phyloP scores from a whole-genome alignment of 176 grass and related monocot genomes.

The Cymbopogon citratus region DNA sequence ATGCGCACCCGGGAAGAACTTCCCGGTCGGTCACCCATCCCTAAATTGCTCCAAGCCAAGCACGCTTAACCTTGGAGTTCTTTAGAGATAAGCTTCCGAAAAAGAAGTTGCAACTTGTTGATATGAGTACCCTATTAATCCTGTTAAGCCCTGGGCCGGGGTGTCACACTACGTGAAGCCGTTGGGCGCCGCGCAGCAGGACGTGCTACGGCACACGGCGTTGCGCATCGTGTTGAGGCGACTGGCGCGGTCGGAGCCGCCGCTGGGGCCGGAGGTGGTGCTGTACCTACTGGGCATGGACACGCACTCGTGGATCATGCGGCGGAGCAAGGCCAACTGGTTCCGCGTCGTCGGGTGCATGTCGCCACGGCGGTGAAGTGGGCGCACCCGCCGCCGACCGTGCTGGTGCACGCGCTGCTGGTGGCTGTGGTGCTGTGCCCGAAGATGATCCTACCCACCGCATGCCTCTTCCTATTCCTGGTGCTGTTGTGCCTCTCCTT shows the following conservation, averaged over 20 bases:
- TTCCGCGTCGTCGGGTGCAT: conserved; percentile 71
- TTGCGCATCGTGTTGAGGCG: conserved; percentile 81
- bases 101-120: too few species aligned
- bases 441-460: conserved; percentile 80
- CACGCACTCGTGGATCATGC: conserved; percentile 89
- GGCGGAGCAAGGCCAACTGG: conserved; percentile 95
- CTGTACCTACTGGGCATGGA: conserved; percentile 91
- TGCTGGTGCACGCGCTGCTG: conserved; percentile 73
- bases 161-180: conserved; percentile 88
- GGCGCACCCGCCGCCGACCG: conserved; percentile 65
- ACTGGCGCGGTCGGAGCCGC: conserved; percentile 86
- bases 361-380: conserved; percentile 49
- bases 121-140: too few species aligned
- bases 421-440: conserved; percentile 80
- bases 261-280: conserved; percentile 91
- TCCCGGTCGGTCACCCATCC: too few species aligned
- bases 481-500: conserved; percentile 78
- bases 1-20: too few species aligned
- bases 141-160: too few species aligned
- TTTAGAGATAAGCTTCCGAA: too few species aligned
- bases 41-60: too few species aligned
- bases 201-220: conserved; percentile 88
- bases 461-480: conserved; percentile 74
- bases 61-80: too few species aligned
- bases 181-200: conserved; percentile 70